phyloP scores from a whole-genome alignment of 2,329 filamentous ascomycete genomes.

The Neopestalotiopsis rosae region DNA sequence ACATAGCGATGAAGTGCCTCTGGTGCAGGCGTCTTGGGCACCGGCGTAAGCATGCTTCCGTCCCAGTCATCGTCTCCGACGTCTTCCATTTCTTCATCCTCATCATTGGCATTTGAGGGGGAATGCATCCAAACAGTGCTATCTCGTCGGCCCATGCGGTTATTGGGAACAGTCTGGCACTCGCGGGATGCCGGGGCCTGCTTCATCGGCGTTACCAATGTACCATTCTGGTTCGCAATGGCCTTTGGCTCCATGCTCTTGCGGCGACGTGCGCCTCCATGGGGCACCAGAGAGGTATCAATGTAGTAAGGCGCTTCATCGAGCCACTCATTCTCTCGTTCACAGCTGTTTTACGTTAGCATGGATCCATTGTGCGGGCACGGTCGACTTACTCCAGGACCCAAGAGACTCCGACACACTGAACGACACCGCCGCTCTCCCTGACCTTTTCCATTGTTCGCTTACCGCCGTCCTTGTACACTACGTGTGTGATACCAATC shows the following conservation, averaged over 20 bases:
- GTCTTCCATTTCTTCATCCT: slow-evolving; percentile 33
- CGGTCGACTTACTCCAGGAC: slow-evolving; percentile 75
- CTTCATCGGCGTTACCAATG: slow-evolving; percentile 53
- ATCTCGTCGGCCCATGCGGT: slow-evolving; percentile 57
- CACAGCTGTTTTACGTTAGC: slow-evolving; percentile 61
- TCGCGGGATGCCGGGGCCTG: slow-evolving; percentile 38
- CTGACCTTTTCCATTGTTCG: slow-evolving; percentile 82
- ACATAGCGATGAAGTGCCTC: slow-evolving; percentile 56
- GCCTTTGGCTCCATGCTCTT: slow-evolving; percentile 83
- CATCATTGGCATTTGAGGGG: slow-evolving; percentile 48
- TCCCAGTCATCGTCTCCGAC: slow-evolving; percentile 42
- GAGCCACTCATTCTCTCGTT: slow-evolving; percentile 77
- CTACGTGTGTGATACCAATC: slow-evolving; percentile 83
- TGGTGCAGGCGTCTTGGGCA: slow-evolving; percentile 64
- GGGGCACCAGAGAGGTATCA: slow-evolving; percentile 69
- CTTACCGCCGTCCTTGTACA: slow-evolving; percentile 86
- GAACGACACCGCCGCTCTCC: slow-evolving; percentile 73
- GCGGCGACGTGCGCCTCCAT: slow-evolving; percentile 72
- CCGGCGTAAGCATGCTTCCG: slow-evolving; percentile 55
- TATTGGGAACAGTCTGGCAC: slow-evolving; percentile 48
- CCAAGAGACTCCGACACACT: slow-evolving; percentile 88
- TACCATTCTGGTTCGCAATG: slow-evolving; percentile 72
- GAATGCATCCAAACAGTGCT: slow-evolving; percentile 62
- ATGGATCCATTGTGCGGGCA: not conserved
- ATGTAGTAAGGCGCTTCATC: slow-evolving; percentile 74